phyloP scores from a whole-genome alignment of 805 yeast genomes.

The Jamesozyma piceae region DNA sequence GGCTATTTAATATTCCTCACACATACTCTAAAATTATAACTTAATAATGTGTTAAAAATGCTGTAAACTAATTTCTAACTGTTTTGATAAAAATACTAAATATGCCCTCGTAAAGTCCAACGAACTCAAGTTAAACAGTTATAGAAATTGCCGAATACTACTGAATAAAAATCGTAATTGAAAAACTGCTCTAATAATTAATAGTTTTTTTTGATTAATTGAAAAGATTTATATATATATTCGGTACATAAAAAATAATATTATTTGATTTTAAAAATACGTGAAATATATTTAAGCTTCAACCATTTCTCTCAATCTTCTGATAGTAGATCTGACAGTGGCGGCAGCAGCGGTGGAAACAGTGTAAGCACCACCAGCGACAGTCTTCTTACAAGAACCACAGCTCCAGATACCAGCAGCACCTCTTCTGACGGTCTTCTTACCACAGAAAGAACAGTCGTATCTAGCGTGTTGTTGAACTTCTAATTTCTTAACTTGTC shows the following conservation, averaged over 20 bases:
- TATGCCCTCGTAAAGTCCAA: no score
- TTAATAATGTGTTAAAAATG: no score
- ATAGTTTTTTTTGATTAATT: neutral
- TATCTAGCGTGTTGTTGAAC: constrained; percentile 97
- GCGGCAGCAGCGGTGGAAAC: constrained; percentile 99
- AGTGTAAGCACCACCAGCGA: constrained; percentile 99
- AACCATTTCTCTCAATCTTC: constrained; percentile 99
- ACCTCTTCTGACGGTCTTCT: constrained; percentile 94
- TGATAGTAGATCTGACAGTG: constrained; percentile 99
- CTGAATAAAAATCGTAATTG: no score
- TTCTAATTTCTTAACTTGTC: constrained; percentile 99
- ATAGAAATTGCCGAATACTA: no score
- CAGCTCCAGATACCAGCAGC: constrained; percentile 99
- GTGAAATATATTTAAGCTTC: constrained; percentile 64
- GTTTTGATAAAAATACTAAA: no score
- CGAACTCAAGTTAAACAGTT: no score
- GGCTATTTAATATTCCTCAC: no score
- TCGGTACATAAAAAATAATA: constrained; percentile 1
- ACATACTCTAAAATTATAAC: no score
- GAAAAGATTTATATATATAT: constrained; percentile 1
- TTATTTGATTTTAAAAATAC: neutral
- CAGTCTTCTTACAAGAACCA: constrained; percentile 87
- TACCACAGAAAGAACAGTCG: constrained; percentile 99
- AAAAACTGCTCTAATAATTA: neutral
- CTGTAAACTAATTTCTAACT: no score